Evolutionary conservation across 2,329 filamentous ascomycete genomes (phyloP).

Genomic region (Stemphylium lycopersici): DNA sequence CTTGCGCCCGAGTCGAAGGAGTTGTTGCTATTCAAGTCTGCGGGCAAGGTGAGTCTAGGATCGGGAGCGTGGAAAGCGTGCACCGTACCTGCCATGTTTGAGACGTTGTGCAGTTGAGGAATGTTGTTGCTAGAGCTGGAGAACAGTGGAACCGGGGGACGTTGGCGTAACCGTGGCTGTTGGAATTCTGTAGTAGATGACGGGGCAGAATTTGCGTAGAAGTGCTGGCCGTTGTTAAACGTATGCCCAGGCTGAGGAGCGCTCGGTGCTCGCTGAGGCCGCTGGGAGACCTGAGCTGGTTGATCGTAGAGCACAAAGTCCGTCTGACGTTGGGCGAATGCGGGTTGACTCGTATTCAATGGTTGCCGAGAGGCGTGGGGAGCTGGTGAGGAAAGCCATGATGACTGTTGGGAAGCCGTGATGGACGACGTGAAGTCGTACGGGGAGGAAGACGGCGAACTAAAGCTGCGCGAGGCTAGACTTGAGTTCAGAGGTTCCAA

Average conservation of each 20-base stretch:
- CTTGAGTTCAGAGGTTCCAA: constrained; percentile 67
- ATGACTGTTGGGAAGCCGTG: constrained; percentile 76
- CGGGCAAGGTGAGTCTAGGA: constrained; percentile 37
- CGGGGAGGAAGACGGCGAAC: constrained; percentile 60
- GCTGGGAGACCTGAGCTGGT: constrained; percentile 50
- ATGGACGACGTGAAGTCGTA: constrained; percentile 78
- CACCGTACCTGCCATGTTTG: constrained; percentile 49
- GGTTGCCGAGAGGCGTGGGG: constrained; percentile 58
- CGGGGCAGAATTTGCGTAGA: constrained; percentile 72
- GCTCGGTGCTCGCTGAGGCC: constrained; percentile 58
- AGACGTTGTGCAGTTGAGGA: constrained; percentile 50
- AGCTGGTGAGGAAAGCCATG: constrained; percentile 77
- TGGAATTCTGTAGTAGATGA: constrained; percentile 65
- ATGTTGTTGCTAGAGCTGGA: constrained; percentile 63
- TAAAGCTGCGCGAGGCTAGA: constrained; percentile 66
- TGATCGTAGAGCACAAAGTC: constrained; percentile 80
- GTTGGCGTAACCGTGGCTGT: constrained; percentile 58
- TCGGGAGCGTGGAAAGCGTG: constrained; percentile 15
- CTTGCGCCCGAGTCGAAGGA: constrained; percentile 56
- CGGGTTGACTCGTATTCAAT: constrained; percentile 52
- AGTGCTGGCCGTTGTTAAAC: constrained; percentile 65
- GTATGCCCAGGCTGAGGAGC: constrained; percentile 61
- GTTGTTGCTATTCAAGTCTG: constrained; percentile 49
- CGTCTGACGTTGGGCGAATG: constrained; percentile 60
- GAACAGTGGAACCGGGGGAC: constrained; percentile 77